Evolutionary conservation across 345 rosid genomes (phyloP), one percentile per base, ranked within the genome.

Genomic region (Hevea brasiliensis): DNA sequence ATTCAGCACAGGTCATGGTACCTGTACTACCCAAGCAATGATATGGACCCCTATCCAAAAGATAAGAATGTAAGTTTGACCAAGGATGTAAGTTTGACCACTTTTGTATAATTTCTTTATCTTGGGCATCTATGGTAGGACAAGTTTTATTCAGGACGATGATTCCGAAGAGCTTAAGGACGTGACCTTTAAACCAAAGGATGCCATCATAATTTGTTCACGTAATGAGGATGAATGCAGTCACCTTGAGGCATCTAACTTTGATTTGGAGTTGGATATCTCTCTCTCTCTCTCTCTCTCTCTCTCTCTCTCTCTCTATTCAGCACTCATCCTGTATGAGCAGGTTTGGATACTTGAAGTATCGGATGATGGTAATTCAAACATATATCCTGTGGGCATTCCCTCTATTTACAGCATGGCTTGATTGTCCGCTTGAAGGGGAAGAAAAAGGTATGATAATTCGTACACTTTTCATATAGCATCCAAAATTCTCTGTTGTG

Each of bases 161-260:
- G 97, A 92, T 75, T 89, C 94, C 50, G 98, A 92, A 77, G 98
- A 92, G 75, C 78, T 86, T 44, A 96, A 95, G 81, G 91, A 90
- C 71, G 79, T 85, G 77, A 77, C 81, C 51, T 87, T 90, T 76
- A 84, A 78, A 74, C 87, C 97, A 67, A 79, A 70, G 26, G 99
- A 94, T 83, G 79, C 90, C 41, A 91, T 92, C 37, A 85, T 92
- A 60, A 84, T 95, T 32, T 95, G 99, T 68, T 97, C 98, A 27
- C 87, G 86, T 32, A 89, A 85, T 84, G 97, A 94, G 79, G 94
- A 92, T 58, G 98, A 92, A 69, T 81, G 88, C 72, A 88, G 90
- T 73, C 91, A 86, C 82, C 94, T 94, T 3, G 98, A 92, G 93
- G 97, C 75, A 74, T 67, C 87, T 78, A 70, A 15, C 44, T n/a